Base-by-base conservation (phyloP, 768 basidiomycete species). In the Udeniomyces megalosporus region DNA sequence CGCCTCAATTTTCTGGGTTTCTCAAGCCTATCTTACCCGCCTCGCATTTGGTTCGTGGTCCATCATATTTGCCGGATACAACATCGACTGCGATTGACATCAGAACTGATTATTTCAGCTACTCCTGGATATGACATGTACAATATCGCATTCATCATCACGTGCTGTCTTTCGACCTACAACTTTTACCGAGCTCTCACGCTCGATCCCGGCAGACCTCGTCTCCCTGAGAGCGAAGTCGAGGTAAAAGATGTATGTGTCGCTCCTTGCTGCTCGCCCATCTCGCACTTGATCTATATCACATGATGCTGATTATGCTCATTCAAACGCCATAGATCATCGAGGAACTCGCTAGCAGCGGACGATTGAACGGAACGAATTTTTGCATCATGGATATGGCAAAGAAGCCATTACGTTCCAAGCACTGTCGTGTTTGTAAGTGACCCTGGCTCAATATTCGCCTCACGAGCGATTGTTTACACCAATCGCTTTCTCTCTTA, bases 311-410 rank as follows among this genome's bases (percentile, higher is more conserved):
- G n/a, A n/a, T n/a, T n/a, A n/a, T n/a, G n/a, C n/a, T n/a, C n/a
- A n/a, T n/a, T n/a, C n/a, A n/a, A n/a, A n/a, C n/a, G n/a, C n/a
- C n/a, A n/a, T 63, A 92, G 88, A 81, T 88, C 42, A 84, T 99
- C 52, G 92, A 96, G 71, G 88, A 90, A 31, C 77, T 97, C 20
- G 88, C 91, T 15, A 84, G 85, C 11, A 82, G 84, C 70, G 89
- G 91, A 17, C 78, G 85, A 20, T 75, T 99, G 29, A 97, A 96
- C 71, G 92, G 93, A 1, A 90, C 91, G 72, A 90, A 90, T 11
- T 97, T 97, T 73, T 97, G 95, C 70, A 85, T 99, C 55, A 81
- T 84, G 63, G 97, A 93, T 75, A 89, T 97, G 89, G 85, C 86
- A 10, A 82, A 85, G 46, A 91, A 93, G 69, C 88, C 95, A 14